Evolutionary conservation across 1,139 yeast species (phyloP), one percentile per base, ranked within the genome.

Genomic region (Geotrichum fermentans): DNA sequence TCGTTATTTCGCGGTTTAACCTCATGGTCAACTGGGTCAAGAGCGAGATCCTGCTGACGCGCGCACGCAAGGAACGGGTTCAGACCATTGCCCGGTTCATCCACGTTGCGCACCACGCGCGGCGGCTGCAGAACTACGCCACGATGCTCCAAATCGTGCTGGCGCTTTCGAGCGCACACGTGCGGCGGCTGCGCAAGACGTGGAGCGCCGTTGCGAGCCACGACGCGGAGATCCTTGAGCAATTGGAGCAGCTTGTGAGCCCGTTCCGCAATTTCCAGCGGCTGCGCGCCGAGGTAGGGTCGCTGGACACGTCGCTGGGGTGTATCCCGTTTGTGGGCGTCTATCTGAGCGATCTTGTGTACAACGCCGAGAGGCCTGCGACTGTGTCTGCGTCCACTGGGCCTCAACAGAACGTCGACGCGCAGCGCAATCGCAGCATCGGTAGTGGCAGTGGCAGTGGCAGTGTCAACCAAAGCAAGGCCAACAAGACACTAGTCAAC

Each of bases 301-400:
- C 73, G 39, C 71, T 83, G 53, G 78, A 77, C 49, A 88, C 89
- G 13, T 28, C 55, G 6, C 74, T 72, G 52, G 97, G 97, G 1
- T 83, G 95, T 59, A 80, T 90, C 45, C 97, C 97, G 22, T 90
- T 89, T 64, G 79, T 90, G 47, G 96, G 95, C 1, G 73, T 92
- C 38, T 89, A 87, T 60, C 66, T 92, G 45, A 82, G 90, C 1
- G 97, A 92, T 64, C 73, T 90, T 60, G 80, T 87, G 0, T 79
- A 83, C 62, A 88, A 88, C 63, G 80, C 89, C 3, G 94, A 87
- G 60, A 74, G 89, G 26, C 62, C 67, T 2, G 52, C 64, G 3
- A 55, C 43, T 42, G 32, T 41, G 49, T 14, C 43, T 44, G 20
- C 40, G 40, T 20, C 46, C 44, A 36, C 47, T 26, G 40, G 35